phyloP scores from a whole-genome alignment of 345 rosid species.

The Psidium guajava region DNA sequence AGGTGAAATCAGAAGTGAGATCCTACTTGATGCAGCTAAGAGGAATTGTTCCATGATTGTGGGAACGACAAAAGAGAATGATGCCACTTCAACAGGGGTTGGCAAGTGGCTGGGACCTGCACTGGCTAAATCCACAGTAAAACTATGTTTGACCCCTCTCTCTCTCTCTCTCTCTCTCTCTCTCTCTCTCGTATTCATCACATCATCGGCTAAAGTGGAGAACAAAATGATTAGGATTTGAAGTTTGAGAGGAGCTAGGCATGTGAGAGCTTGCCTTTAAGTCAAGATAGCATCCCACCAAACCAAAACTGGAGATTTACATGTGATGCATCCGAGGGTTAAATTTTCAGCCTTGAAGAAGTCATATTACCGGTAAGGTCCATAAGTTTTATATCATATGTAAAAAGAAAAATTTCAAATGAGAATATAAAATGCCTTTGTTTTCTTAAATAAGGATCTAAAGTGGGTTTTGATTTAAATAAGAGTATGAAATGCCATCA shows the following conservation, averaged over 20 bases:
- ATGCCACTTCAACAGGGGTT: not conserved
- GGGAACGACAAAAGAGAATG: slow-evolving; percentile 1
- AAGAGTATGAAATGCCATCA: too few species aligned
- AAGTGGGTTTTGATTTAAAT: too few species aligned
- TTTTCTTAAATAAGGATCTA: too few species aligned
- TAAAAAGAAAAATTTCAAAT: not conserved
- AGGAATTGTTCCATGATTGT: not conserved
- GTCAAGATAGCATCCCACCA: slow-evolving; percentile 10
- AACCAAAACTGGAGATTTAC: not conserved
- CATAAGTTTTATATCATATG: not conserved
- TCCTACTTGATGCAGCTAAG: not conserved
- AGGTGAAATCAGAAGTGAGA: not conserved
- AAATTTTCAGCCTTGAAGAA: not conserved
- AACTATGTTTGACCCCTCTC: slow-evolving; percentile 20
- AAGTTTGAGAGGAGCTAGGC: slow-evolving; percentile 21
- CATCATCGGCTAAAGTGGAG: slow-evolving; percentile 26
- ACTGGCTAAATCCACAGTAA: not conserved
- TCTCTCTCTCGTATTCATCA: not conserved
- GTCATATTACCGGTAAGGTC: not conserved
- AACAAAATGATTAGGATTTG: slow-evolving; percentile 46
- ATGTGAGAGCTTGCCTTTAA: slow-evolving; percentile 21
- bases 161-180: not conserved
- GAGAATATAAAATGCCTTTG: fast-evolving
- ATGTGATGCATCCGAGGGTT: not conserved
- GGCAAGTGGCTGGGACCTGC: not conserved